A percentile compares a stretch with the other conserved stretches of the same genome.
phyloP scores from a whole-genome alignment of 192 early-diverging fungal genomes.

The Mycoemilia scoparia region DNA sequence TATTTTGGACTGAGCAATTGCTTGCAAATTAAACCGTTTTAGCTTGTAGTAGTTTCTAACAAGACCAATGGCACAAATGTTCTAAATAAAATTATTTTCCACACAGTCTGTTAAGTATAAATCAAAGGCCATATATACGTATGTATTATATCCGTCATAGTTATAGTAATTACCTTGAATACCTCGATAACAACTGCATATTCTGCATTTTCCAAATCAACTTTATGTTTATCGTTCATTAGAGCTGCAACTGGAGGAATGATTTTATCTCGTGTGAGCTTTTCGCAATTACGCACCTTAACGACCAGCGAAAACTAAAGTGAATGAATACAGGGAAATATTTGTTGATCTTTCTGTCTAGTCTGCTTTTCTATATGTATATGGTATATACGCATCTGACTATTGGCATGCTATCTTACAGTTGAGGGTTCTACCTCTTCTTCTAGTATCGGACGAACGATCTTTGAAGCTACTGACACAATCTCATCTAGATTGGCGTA shows the following conservation, averaged over 20 bases:
- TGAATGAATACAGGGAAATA: no score
- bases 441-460: slow-evolving; percentile 13
- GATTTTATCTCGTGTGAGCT: slow-evolving; percentile 21
- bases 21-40: slow-evolving; percentile 20
- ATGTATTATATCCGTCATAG: no score
- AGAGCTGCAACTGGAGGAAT: slow-evolving; percentile 26
- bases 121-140: no score
- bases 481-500: slow-evolving; percentile 25
- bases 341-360: no score
- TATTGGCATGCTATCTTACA: no score
- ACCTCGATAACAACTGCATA: slow-evolving; percentile 26
- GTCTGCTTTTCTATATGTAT: no score
- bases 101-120: no score
- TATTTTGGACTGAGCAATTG: slow-evolving; percentile 12
- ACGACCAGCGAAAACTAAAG: slow-evolving; percentile 26
- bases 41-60: slow-evolving; percentile 24
- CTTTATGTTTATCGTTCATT: slow-evolving; percentile 27
- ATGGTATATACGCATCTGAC: no score
- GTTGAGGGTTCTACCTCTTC: slow-evolving; percentile 26
- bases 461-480: slow-evolving; percentile 13
- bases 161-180: no score
- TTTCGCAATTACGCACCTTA: slow-evolving; percentile 28
- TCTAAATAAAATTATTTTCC: no score
- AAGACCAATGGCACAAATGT: slow-evolving; percentile 22
- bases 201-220: slow-evolving; percentile 24